A percentile compares a stretch with the other conserved stretches of the same genome.
These are phyloP conservation scores for Apiotrichum porosum DNA, from an alignment of 1,284 basidiomycete genomes.

Conservation along the genomic window DNA sequence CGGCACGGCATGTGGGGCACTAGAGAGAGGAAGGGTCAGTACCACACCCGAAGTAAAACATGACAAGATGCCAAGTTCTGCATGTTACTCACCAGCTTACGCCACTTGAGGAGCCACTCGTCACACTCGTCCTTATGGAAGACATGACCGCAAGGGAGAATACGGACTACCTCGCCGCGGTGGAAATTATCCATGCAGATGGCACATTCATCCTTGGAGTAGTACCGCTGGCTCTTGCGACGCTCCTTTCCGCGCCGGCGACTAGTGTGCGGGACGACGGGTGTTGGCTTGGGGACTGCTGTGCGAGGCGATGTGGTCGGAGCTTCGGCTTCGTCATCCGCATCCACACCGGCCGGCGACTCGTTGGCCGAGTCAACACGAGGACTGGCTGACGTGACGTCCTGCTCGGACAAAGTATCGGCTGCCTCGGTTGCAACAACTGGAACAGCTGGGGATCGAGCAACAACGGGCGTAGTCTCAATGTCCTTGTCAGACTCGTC, in stretches of 20 bases:
- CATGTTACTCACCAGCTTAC: constrained; percentile 67
- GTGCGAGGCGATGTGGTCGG: neutral
- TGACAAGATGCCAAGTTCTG: constrained; percentile 5
- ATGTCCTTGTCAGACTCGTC: constrained; percentile 16
- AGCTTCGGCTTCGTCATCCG: constrained; percentile 7
- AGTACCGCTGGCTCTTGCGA: constrained; percentile 30
- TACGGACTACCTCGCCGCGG: constrained; percentile 77
- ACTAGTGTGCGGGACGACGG: neutral
- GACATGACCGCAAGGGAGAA: constrained; percentile 83
- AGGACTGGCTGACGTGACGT: too few relatives aligned
- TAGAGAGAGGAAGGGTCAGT: constrained; percentile 38
- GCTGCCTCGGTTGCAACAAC: neutral
- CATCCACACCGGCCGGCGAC: neutral
- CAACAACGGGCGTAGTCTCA: neutral
- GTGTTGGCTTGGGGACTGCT: too few relatives aligned
- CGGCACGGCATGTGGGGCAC: constrained; percentile 84
- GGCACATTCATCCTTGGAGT: constrained; percentile 64
- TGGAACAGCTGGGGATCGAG: too few relatives aligned
- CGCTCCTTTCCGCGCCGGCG: constrained; percentile 13
- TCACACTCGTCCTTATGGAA: constrained; percentile 69
- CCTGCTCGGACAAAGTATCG: neutral
- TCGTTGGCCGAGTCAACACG: neutral
- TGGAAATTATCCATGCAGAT: constrained; percentile 82
- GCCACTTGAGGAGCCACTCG: constrained; percentile 79
- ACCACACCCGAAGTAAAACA: neutral